These are phyloP conservation scores for Bipolaris zeicola DNA, from an alignment of 2,329 filamentous ascomycete genomes.

Conservation along the genomic window DNA sequence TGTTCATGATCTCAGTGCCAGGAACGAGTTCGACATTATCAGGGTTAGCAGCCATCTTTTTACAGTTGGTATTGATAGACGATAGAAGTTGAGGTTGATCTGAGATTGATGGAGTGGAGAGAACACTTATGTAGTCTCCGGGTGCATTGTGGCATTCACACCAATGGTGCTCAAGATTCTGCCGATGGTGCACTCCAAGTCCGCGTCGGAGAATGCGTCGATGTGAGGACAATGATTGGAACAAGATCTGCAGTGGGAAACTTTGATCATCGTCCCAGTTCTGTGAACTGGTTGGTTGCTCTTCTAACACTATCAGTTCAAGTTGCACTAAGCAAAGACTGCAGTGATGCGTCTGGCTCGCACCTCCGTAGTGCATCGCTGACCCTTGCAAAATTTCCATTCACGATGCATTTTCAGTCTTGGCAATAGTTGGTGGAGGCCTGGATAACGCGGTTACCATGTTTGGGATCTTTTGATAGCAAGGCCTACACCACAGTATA, in stretches of 20 bases:
- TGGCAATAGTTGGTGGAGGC: not conserved
- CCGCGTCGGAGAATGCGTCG: not conserved
- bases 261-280: not conserved
- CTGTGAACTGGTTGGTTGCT: not conserved
- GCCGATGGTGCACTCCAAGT: not conserved
- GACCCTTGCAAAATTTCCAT: not conserved
- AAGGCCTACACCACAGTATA: not conserved
- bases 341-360: not conserved
- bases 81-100: not conserved
- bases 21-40: slow-evolving; percentile 30
- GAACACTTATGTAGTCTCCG: not conserved
- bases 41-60: slow-evolving; percentile 20
- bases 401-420: not conserved
- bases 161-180: not conserved
- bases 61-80: not conserved
- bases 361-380: slow-evolving; percentile 1
- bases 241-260: not conserved
- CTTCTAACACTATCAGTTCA: not conserved
- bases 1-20: slow-evolving; percentile 38
- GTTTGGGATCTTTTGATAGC: no score
- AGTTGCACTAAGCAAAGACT: not conserved
- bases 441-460: not conserved
- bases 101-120: not conserved
- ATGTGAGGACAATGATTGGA: not conserved
- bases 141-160: not conserved